Evolutionary conservation across 192 early-diverging fungal genomes (phyloP).

Genomic region (Phlyctochytrium planicorne): DNA sequence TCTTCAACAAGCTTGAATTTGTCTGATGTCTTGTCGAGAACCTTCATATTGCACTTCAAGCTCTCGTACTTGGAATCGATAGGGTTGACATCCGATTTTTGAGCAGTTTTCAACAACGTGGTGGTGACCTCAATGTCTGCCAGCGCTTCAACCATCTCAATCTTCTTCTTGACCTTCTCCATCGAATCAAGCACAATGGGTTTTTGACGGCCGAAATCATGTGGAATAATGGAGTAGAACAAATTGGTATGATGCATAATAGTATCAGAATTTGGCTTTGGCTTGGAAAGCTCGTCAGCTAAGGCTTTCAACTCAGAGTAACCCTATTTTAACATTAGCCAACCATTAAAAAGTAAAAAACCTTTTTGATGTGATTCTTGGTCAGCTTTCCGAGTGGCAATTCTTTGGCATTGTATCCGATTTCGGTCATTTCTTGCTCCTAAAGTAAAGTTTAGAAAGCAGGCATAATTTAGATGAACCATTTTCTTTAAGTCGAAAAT

Average conservation of each 20-base stretch:
- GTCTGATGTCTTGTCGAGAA: constrained; percentile 51
- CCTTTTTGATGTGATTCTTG: constrained; percentile 57
- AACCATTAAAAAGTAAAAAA: constrained; percentile 1
- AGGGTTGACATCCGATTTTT: constrained; percentile 49
- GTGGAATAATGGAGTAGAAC: constrained; percentile 63
- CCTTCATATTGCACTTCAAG: constrained; percentile 54
- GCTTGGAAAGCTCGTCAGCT: constrained; percentile 34
- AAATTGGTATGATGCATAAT: background rate
- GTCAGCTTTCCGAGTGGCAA: constrained; percentile 77
- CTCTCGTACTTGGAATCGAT: constrained; percentile 59
- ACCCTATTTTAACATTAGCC: constrained; percentile 26
- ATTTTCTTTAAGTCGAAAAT: constrained; percentile 68
- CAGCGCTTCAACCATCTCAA: constrained; percentile 67
- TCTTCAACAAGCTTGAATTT: constrained; percentile 57
- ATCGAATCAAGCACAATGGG: constrained; percentile 55
- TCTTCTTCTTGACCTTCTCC: constrained; percentile 51
- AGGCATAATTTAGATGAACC: no score
- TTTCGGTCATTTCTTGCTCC: constrained; percentile 58
- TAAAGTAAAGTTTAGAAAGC: no score
- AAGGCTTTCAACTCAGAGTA: constrained; percentile 60
- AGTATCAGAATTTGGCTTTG: background rate
- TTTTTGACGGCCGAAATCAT: constrained; percentile 46
- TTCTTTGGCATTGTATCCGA: constrained; percentile 73
- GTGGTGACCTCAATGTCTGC: constrained; percentile 69
- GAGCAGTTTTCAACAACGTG: constrained; percentile 50